Evolutionary conservation across 2,329 filamentous ascomycete genomes (phyloP), one percentile per base, ranked within the genome.

Genomic region (Diaporthe australafricana): DNA sequence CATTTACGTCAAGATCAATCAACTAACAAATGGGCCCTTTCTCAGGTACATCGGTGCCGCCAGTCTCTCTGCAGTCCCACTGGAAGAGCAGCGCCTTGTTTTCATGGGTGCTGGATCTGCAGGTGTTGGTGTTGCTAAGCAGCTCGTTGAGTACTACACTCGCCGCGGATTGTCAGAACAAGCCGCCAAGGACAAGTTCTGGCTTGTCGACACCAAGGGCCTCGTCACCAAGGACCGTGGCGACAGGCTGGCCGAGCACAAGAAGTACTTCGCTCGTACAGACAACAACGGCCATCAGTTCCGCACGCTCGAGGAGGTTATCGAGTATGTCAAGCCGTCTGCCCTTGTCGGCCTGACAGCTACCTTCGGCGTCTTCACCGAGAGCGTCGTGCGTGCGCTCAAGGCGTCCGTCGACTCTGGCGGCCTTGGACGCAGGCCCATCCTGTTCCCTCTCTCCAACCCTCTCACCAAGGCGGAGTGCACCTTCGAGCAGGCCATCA

Each of bases 101-200:
- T 99, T 99, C 87, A 93, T 98, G 83, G 96, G 96, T 72, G 96
- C 96, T 68, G 96, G 96, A 70, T 97, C 94, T 73, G 96, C 96
- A 45, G 96, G 96, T 86, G 95, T 98, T 56, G 96, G 96, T 86
- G 96, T 99, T 73, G 96, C 96, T 73, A 98, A 97, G 88, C 96
- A 98, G 86, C 93, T 99, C 75, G 95, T 98, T 71, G 94, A 98
- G 84, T 98, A 94, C 88, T 98, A 98, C 86, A 94, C 95, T 79
- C 94, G 94, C 77, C 94, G 95, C 77, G 96, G 96, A 50, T 87
- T 98, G 79, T 93, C 92, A 12, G 96, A 98, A 83, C 90, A 95
- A 78, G 92, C 94, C 75, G 96, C 96, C 70, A 91, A 92, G 78
- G 90, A 92, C 80, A 96, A 96, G 87, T 98, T 99, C 89, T 98